These are phyloP conservation scores for Pulveroboletus sp. DNA, from an alignment of 768 basidiomycete genomes.

Conservation along the genomic window DNA sequence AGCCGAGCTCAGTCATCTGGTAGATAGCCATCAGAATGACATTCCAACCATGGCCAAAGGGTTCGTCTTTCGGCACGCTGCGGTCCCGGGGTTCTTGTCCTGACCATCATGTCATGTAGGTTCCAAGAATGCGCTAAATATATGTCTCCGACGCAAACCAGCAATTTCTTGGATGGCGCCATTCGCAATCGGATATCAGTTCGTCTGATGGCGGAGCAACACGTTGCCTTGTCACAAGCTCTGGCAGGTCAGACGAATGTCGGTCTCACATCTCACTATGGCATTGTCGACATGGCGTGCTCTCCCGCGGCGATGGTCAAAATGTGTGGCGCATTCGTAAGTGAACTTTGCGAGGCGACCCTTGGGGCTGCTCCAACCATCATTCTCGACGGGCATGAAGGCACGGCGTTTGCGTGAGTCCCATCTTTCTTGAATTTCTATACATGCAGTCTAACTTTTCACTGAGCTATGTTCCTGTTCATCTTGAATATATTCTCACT, in stretches of 20 bases:
- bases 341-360: conserved; percentile 80
- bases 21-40: conserved; percentile 78
- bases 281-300: conserved; percentile 70
- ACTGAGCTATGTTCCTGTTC: conserved; percentile 77
- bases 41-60: conserved; percentile 91
- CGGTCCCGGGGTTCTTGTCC: background rate
- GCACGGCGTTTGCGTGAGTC: conserved; percentile 76
- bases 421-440: background rate
- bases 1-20: conserved; percentile 62
- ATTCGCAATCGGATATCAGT: conserved; percentile 86
- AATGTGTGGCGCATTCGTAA: conserved; percentile 81
- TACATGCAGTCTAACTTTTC: conserved; percentile 9
- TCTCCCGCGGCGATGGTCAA: conserved; percentile 70
- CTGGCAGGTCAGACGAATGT: conserved; percentile 39
- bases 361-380: conserved; percentile 68
- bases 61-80: conserved; percentile 36
- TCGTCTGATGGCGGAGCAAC: conserved; percentile 86
- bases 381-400: conserved; percentile 63
- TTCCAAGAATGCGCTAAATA: conserved; percentile 86
- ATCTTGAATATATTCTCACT: conserved; percentile 87
- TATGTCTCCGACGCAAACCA: conserved; percentile 77
- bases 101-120: conserved; percentile 34
- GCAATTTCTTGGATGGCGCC: conserved; percentile 74
- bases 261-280: conserved; percentile 45
- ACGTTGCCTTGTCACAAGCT: conserved; percentile 77